Base-by-base conservation (phyloP, 1,139 yeast species). In the Geotrichum candidum region DNA sequence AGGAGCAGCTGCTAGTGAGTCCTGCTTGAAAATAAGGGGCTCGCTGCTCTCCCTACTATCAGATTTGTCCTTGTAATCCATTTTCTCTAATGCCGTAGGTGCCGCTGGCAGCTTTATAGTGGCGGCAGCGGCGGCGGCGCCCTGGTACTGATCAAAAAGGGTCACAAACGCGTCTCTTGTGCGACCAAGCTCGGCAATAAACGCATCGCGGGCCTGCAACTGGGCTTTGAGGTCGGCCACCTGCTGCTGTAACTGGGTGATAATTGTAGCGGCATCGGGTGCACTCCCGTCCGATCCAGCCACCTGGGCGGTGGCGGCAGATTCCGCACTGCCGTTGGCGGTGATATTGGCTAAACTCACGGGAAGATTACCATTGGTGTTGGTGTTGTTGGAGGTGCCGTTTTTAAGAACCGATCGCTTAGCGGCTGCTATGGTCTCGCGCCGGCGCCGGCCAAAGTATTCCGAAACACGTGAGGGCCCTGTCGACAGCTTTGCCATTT, bases 401-500 rank as follows among this genome's bases (percentile, higher is more conserved):
- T 35, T 35, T 41, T 41, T 41, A 6, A 41, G 46, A n/a, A 41
- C 18, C 3, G 22, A 41, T n/a, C 22, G 18, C 22, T 41, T 41
- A n/a, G 46, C n/a, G 18, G 46, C 46, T 41, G 46, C 46, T 6
- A 41, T 13, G n/a, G 46, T 41, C 46, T 41, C 46, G 46, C 46
- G 46, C 6, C 46, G 46, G 18, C 46, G 46, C 46, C 46, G 15
- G 18, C 46, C 46, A 41, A 41, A 41, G 46, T 41, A 41, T 41
- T 41, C 46, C 3, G 46, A 41, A 7, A 41, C 46, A 15, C 46
- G 46, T 22, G 46, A 41, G 6, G 46, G 46, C 18, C 46, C 48
- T n/a, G 53, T 25, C 56, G 59, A 55, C 53, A 57, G 38, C 58
- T 60, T 57, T 15, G 59, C 56, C 59, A 57, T 18, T 18, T 18